Evolutionary conservation across 176 grass and related monocot species (phyloP), one percentile per base, ranked within the genome.

Genomic region (Bonia amplexicaulis): DNA sequence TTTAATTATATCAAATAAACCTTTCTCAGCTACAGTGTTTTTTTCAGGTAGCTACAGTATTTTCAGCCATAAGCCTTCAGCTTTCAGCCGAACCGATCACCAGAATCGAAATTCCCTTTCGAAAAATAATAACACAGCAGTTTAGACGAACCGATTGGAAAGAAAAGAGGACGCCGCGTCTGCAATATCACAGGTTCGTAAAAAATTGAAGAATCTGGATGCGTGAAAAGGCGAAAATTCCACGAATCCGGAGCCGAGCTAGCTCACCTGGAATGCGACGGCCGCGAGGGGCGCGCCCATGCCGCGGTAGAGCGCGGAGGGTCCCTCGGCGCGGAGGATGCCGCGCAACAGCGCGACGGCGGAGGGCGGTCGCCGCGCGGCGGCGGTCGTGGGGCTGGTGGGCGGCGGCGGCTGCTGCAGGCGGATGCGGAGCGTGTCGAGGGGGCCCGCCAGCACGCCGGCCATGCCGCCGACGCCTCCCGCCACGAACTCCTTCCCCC

Each of bases 391-490:
- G 64, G 66, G 73, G 89, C 84, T 69, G 42, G 7, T 33, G 46
- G 74, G 66, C 22, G 78, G 81, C 6, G 84, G 76, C 49, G 93
- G 93, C 74, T 99, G 96, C 74, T 98, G 96, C 12, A 99, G 77
- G 16, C 93, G 91, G 90, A 99, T 86, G 68, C 96, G 88, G 73
- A 99, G 96, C 64, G 93, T 98, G 90, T 98, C 96, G 8, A 98
- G 94, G 0, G 93, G 96, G 84, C 96, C 96, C 37, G 96, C 87
- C 71, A 95, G 87, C 69, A 98, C 93, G 22, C 96, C 93, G 4
- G 93, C 96, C 96, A 94, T 94, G 77, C 96, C 96, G 46, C 96
- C 96, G 19, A 94, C 70, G 13, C 96, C 96, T 0, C 93, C 96
- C 5, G 96, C 96, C 55, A 91, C 52, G 86, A 98, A 98, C 88